phyloP scores from a whole-genome alignment of 805 yeast genomes.

The Ogataea glucozyma region DNA sequence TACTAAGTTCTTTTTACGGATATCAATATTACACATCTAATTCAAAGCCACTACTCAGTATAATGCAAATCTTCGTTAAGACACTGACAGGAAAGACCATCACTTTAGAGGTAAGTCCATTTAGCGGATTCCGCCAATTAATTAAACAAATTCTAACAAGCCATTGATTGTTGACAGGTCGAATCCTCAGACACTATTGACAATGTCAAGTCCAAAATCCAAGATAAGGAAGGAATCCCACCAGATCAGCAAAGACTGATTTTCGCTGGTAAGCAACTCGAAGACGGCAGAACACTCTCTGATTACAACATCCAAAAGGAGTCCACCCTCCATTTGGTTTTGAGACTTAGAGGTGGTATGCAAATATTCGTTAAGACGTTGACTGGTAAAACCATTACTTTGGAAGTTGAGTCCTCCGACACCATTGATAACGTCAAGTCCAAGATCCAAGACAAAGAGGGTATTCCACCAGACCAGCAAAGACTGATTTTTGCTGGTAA shows the following conservation, averaged over 20 bases:
- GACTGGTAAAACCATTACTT: constrained; percentile 87
- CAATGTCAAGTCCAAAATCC: constrained; percentile 44
- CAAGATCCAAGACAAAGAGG: constrained; percentile 45
- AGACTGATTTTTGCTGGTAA: constrained; percentile 46
- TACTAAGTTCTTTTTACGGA: no score
- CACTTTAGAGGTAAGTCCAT: constrained; percentile 66
- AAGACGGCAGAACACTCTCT: constrained; percentile 85
- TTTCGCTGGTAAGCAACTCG: constrained; percentile 46
- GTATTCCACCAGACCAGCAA: constrained; percentile 45
- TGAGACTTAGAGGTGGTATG: constrained; percentile 57
- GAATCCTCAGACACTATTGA: constrained; percentile 48
- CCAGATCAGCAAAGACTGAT: constrained; percentile 45
- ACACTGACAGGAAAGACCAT: constrained; percentile 89
- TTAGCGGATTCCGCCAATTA: background rate
- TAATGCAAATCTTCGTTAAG: constrained; percentile 72
- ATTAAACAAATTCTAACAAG: constrained; percentile 24
- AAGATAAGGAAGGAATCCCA: constrained; percentile 45
- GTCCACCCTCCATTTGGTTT: constrained; percentile 39
- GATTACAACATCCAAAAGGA: constrained; percentile 61
- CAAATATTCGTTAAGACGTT: constrained; percentile 88
- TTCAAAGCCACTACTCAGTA: background rate
- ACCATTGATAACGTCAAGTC: constrained; percentile 45
- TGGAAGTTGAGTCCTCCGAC: constrained; percentile 52
- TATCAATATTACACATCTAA: background rate
- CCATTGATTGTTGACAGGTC: constrained; percentile 37